Base-by-base conservation (phyloP, 306 rosid genomes). In the Psophocarpus tetragonolobus region DNA sequence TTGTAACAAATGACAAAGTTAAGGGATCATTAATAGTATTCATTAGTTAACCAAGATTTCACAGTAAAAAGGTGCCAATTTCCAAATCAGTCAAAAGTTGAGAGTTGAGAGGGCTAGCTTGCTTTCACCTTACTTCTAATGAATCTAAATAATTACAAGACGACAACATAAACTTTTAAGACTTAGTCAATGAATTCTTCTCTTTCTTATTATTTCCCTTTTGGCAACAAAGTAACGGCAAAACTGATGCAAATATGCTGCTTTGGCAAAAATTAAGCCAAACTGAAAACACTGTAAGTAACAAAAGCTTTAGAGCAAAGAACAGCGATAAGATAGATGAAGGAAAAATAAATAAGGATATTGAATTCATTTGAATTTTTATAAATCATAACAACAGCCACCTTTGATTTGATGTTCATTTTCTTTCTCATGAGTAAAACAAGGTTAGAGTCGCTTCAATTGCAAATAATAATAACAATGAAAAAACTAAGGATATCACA, bases 371-470 rank as follows among this genome's bases (percentile, higher is more conserved):
- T 35, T 65, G 41, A 60, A n/a, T 21, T 42, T 72, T 48, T 36
- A 74, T 71, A 65, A 73, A 14, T 53, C 23, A 73, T 74, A 64
- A 71, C 56, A 81, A 45, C 76, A 60, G 53, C 71, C 72, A 81
- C 36, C 76, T 67, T 33, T 68, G 82, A 80, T 45, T 64, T 32
- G 82, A 78, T 74, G 78, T 81, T 80, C 84, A 71, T 47, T 50
- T 78, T 73, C 81, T 72, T 65, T 74, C 79, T 61, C 14, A 26
- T 44, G 66, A 74, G 51, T 56, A 74, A 78, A 79, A 83, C 74
- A 87, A 83, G 84, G 92, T 86, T 83, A 83, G 89, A 81, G 90
- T 81, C 83, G 48, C 85, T 83, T 83, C 66, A 86, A 82, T 33
- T 63, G 79, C 26, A 78, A 41, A 54, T 21, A 61, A 72, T 35